A percentile compares a stretch with the other conserved stretches of the same genome.
Evolutionary conservation across 371 early-diverging fungal species (phyloP).

Genomic region (Batrachochytrium dendrobatidis): DNA sequence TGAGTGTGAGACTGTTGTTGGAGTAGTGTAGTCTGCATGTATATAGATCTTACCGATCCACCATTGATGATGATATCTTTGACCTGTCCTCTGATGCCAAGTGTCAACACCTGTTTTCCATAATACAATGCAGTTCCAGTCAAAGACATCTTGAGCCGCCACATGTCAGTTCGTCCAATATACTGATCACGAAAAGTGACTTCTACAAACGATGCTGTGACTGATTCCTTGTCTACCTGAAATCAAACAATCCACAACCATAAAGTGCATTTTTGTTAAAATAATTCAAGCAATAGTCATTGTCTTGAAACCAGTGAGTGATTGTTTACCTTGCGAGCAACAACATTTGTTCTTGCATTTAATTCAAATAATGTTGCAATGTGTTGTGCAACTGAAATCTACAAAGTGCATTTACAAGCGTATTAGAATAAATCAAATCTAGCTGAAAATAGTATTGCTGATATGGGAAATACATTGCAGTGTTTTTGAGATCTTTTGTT

Average conservation of each 20-base stretch:
- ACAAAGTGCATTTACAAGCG: constrained; percentile 38
- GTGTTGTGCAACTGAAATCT: constrained; percentile 53
- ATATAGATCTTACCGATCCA: constrained; percentile 34
- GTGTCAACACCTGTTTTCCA: constrained; percentile 68
- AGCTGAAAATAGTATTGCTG: not conserved
- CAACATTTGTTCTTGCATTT: constrained; percentile 54
- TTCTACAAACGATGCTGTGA: constrained; percentile 75
- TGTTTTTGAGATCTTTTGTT: too few species aligned
- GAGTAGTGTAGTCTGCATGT: not conserved
- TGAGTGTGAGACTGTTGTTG: not conserved
- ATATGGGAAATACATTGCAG: too few species aligned
- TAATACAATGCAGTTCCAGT: constrained; percentile 65
- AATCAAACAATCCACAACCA: too few species aligned
- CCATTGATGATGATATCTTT: constrained; percentile 68
- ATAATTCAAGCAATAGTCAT: too few species aligned
- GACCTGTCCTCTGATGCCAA: constrained; percentile 78
- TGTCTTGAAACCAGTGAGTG: too few species aligned
- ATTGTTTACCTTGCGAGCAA: constrained; percentile 30
- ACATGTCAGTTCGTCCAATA: constrained; percentile 89
- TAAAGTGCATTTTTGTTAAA: too few species aligned
- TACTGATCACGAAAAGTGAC: constrained; percentile 87
- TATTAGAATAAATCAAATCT: constrained; percentile 30
- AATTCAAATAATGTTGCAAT: constrained; percentile 51
- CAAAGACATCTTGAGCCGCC: constrained; percentile 72
- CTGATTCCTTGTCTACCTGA: constrained; percentile 56